Conservation (phyloP, 1,284 basidiomycete genomes). For the Takashimella koratensis region DNA sequence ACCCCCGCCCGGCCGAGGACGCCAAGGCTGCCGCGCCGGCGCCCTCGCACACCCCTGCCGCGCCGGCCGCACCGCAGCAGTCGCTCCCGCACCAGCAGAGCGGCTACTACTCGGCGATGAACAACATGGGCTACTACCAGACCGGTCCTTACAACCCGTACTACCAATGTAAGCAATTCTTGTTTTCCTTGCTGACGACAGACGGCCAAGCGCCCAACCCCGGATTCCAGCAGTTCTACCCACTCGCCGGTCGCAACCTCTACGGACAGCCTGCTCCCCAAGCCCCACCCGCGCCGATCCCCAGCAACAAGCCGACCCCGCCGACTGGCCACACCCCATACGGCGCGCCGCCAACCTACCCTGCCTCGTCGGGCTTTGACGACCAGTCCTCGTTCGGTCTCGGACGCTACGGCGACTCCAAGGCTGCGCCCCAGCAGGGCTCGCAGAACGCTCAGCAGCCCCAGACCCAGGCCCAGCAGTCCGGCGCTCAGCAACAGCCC, state of each 20-base stretch:
- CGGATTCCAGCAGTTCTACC: constrained; percentile 49
- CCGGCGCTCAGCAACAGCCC: constrained; percentile 15
- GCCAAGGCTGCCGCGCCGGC: constrained; percentile 35
- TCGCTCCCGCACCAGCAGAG: constrained; percentile 41
- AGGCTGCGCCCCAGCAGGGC: constrained; percentile 10
- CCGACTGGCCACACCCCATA: constrained; percentile 39
- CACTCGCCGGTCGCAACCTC: constrained; percentile 40
- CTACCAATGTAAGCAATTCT: constrained; percentile 45
- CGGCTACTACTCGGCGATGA: constrained; percentile 43
- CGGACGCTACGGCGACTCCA: constrained; percentile 35
- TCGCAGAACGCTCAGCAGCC: constrained; percentile 1
- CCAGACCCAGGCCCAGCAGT: constrained; percentile 3
- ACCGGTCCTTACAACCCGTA: constrained; percentile 50
- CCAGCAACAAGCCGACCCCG: constrained; percentile 34
- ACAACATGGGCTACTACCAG: constrained; percentile 49
- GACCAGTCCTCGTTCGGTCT: constrained; percentile 33
- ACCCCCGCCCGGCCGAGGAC: constrained; percentile 45
- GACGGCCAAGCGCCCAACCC: constrained; percentile 46
- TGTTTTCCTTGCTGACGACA: constrained; percentile 13
- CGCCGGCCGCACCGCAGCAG: constrained; percentile 37
- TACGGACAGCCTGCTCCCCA: constrained; percentile 46
- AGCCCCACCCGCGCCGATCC: constrained; percentile 40
- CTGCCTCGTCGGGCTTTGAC: constrained; percentile 34
- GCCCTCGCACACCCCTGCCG: constrained; percentile 36
- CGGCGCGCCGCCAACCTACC: constrained; percentile 39